phyloP scores from a whole-genome alignment of 2,329 filamentous ascomycete species.

The Fusarium mexicanum region DNA sequence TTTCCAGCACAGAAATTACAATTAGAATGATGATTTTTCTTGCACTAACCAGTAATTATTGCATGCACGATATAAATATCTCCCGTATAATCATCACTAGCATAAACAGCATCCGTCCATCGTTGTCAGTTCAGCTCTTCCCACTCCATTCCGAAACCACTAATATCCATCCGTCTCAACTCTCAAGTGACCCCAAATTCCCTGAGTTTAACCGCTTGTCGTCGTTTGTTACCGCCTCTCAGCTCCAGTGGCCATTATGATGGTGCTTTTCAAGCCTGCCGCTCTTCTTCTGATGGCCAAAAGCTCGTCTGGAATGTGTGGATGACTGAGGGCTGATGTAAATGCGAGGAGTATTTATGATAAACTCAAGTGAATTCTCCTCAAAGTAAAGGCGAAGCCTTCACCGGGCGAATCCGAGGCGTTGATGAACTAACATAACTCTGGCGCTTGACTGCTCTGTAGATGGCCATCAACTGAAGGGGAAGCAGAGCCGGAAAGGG shows the following conservation, averaged over 20 bases:
- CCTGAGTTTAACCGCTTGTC: neutral
- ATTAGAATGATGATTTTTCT: neutral
- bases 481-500: neutral
- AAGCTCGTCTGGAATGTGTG: too few species aligned
- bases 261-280: neutral
- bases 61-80: neutral
- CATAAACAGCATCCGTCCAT: neutral
- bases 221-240: too few species aligned
- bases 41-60: neutral
- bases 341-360: fast-evolving
- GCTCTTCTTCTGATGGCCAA: fast-evolving
- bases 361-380: fast-evolving
- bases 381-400: neutral
- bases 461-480: neutral
- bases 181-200: neutral
- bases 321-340: too few species aligned
- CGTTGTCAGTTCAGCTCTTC: neutral
- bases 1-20: fast-evolving
- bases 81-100: neutral
- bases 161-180: neutral
- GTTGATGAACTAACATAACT: too few species aligned
- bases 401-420: too few species aligned
- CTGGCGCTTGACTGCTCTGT: fast-evolving
- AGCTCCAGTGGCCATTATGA: neutral
- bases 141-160: neutral